Evolutionary conservation across 148 eudicot genomes (phyloP), one percentile per base, ranked within the genome.

Genomic region (Salicornia ramosissima): DNA sequence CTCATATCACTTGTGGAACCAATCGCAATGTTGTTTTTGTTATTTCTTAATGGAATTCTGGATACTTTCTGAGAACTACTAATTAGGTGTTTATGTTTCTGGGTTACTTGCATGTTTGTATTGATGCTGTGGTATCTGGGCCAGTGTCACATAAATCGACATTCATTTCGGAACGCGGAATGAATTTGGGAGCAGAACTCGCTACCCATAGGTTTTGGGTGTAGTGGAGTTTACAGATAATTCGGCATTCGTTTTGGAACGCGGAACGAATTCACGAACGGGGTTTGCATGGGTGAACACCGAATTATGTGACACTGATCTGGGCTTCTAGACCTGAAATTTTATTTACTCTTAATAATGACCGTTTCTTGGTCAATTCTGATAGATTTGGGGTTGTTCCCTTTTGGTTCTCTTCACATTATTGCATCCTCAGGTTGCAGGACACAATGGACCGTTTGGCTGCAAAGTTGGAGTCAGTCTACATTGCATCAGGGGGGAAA

Each of bases 401-500:
- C 40, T 18, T 7, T 16, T 58, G 19, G 21, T 30, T 60, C 7
- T 33, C 15, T 60, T 60, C 10, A 14, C 45, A 33, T 5, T 34
- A 2, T 0, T 15, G 21, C 62, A 57, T 9, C 22, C 25, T 78
- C 67, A 78, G 81, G 72, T 67, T 74, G 56, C 71, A 86, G 69
- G 99, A 85, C 67, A 82, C 93, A 49, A 70, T 94, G 86, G 88
- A 86, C 5, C 64, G 81, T 50, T 74, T 94, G 71, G 88, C 91
- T 66, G 86, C 83, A 67, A 94, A 91, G 70, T 79, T 94, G 74
- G 99, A 94, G 78, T 79, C 88, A 5, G 78, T 87, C 16, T 91
- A 78, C 77, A 85, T 75, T 61, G 93, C 97, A 53, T 87, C 99
- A 49, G 97, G 99, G 33, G 99, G 99, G 51, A 91, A 85, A 80